Evolutionary conservation across 2,329 filamentous ascomycete genomes (phyloP).

Genomic region (Gnomoniopsis sp.): DNA sequence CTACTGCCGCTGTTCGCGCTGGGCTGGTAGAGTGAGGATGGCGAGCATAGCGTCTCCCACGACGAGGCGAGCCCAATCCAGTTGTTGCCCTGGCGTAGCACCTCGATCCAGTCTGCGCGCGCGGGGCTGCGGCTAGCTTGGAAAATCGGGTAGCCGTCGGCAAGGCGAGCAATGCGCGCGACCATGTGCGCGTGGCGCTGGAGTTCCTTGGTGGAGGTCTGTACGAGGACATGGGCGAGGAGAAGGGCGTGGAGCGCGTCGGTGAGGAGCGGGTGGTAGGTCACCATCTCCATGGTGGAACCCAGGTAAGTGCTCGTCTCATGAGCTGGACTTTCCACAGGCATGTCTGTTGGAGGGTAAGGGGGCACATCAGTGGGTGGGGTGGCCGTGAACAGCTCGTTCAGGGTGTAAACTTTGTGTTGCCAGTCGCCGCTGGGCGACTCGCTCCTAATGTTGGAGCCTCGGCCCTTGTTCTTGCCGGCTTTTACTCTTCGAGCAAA

Average conservation of each 20-base stretch:
- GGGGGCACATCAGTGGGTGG: conserved; percentile 65
- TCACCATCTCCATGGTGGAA: conserved; percentile 57
- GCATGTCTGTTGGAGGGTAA: conserved; percentile 52
- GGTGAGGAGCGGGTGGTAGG: conserved; percentile 76
- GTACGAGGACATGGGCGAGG: conserved; percentile 73
- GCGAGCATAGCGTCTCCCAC: conserved; percentile 71
- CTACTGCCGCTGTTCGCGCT: background rate
- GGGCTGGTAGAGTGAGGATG: conserved; percentile 42
- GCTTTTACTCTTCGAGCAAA: conserved; percentile 56
- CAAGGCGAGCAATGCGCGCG: conserved; percentile 68
- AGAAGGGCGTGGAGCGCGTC: conserved; percentile 77
- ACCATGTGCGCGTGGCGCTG: conserved; percentile 80
- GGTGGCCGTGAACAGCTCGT: conserved; percentile 67
- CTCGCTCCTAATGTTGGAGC: conserved; percentile 21
- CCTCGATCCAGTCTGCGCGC: conserved; percentile 76
- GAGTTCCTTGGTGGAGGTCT: conserved; percentile 75
- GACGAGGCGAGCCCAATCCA: conserved; percentile 63
- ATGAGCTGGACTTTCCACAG: conserved; percentile 26
- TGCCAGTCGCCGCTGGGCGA: conserved; percentile 22
- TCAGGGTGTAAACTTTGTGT: conserved; percentile 43
- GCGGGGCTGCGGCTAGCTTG: conserved; percentile 68
- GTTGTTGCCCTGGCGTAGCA: conserved; percentile 64
- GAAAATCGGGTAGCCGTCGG: conserved; percentile 79
- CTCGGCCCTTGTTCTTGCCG: conserved; percentile 43
- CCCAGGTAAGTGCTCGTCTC: conserved; percentile 29